A percentile compares a stretch with the other conserved stretches of the same genome.
Evolutionary conservation across 441 rosid species (phyloP).

Genomic region (Gossypium davidsonii): DNA sequence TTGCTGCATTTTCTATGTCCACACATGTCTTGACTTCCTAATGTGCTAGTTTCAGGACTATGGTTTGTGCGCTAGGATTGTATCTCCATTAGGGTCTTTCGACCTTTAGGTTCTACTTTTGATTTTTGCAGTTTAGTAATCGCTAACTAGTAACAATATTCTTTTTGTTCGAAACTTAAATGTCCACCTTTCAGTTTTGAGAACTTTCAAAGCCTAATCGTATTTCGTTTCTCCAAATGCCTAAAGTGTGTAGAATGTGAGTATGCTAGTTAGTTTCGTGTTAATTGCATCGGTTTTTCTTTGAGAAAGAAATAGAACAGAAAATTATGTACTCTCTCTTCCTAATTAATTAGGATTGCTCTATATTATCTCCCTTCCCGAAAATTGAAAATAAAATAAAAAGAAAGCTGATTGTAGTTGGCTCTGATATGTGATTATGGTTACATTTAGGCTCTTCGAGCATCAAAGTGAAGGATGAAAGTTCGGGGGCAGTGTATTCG

Average conservation of each 20-base stretch:
- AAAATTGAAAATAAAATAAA: no score
- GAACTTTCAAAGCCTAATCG: neutral
- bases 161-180: neutral
- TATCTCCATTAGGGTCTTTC: neutral
- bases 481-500: slow-evolving; percentile 40
- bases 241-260: neutral
- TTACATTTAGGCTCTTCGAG: slow-evolving; percentile 55
- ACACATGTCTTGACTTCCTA: no score
- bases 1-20: neutral
- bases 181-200: neutral
- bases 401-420: neutral
- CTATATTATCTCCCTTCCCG: neutral
- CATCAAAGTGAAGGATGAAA: slow-evolving; percentile 64
- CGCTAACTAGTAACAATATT: no score
- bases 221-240: neutral
- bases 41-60: neutral
- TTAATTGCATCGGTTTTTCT: neutral
- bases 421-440: neutral
- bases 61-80: neutral
- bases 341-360: neutral
- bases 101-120: neutral
- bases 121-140: neutral
- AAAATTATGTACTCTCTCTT: neutral
- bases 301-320: neutral
- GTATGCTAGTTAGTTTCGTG: neutral